phyloP scores from a whole-genome alignment of 805 yeast species.

The Pichia exigua region DNA sequence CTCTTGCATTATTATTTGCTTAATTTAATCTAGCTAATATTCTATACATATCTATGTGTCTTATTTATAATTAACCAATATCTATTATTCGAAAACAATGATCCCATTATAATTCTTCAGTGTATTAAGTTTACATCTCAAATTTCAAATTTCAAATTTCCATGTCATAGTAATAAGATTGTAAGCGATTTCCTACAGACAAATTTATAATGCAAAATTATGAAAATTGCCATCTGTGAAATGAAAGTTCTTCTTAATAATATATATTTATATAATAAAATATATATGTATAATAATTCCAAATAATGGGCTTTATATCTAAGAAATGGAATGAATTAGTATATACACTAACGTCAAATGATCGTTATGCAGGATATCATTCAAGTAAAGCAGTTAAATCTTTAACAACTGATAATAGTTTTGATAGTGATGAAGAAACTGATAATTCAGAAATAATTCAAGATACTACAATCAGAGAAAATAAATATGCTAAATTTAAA shows the following conservation, averaged over 20 bases:
- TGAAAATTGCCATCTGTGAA: too few species aligned
- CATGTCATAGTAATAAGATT: too few species aligned
- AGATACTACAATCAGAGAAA: background rate
- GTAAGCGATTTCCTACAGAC: too few species aligned
- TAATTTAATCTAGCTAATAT: slow-evolving; percentile 6
- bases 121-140: too few species aligned
- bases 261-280: too few species aligned
- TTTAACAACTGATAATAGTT: slow-evolving; percentile 20
- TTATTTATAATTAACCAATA: background rate
- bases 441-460: background rate
- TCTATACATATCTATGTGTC: background rate
- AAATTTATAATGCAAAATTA: too few species aligned
- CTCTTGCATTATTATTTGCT: slow-evolving; percentile 49
- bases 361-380: slow-evolving; percentile 64
- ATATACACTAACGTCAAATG: slow-evolving; percentile 58
- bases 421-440: background rate
- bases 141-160: too few species aligned
- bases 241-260: too few species aligned
- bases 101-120: background rate
- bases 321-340: slow-evolving; percentile 50
- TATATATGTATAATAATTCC: background rate
- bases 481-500: background rate
- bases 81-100: background rate
- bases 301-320: slow-evolving; percentile 9
- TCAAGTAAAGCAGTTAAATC: slow-evolving; percentile 9